These are phyloP conservation scores for Pholiota molesta DNA, from an alignment of 768 basidiomycete species.

Conservation along the genomic window DNA sequence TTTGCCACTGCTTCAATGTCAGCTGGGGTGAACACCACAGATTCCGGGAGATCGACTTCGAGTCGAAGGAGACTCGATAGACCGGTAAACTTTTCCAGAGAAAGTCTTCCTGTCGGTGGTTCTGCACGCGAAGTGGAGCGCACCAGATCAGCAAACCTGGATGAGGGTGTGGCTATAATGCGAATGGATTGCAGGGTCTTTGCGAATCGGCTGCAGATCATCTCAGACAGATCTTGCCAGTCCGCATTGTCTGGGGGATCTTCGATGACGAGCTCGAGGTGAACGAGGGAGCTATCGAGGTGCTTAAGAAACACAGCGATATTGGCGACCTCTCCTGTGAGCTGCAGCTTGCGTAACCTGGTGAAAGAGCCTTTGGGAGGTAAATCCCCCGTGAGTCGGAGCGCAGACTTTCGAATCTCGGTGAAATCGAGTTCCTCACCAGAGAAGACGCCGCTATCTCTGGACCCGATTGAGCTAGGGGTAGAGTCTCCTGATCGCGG, in stretches of 20 bases:
- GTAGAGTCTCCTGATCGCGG: constrained; percentile 70
- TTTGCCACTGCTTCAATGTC: constrained; percentile 63
- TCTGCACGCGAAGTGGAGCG: constrained; percentile 74
- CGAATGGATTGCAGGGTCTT: constrained; percentile 61
- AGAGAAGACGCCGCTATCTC: constrained; percentile 79
- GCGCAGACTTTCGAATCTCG: constrained; percentile 69
- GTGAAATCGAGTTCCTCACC: constrained; percentile 78
- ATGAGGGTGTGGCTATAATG: constrained; percentile 66
- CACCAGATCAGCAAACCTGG: constrained; percentile 81
- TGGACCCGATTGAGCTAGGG: constrained; percentile 67
- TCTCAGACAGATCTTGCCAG: constrained; percentile 70
- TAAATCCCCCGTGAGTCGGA: constrained; percentile 64
- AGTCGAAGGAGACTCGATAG: constrained; percentile 62
- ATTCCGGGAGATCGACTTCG: constrained; percentile 81
- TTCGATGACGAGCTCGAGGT: constrained; percentile 76
- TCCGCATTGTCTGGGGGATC: constrained; percentile 76
- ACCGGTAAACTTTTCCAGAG: constrained; percentile 57
- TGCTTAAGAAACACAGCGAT: constrained; percentile 75
- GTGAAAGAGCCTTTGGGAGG: constrained; percentile 59
- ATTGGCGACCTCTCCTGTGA: constrained; percentile 72
- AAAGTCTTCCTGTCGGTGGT: constrained; percentile 59
- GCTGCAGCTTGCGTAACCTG: constrained; percentile 58
- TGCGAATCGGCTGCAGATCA: constrained; percentile 67
- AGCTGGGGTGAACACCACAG: constrained; percentile 60
- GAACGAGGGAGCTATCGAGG: constrained; percentile 63